phyloP scores from a whole-genome alignment of 2,329 filamentous ascomycete species.

The Calcarisporium arbuscula region DNA sequence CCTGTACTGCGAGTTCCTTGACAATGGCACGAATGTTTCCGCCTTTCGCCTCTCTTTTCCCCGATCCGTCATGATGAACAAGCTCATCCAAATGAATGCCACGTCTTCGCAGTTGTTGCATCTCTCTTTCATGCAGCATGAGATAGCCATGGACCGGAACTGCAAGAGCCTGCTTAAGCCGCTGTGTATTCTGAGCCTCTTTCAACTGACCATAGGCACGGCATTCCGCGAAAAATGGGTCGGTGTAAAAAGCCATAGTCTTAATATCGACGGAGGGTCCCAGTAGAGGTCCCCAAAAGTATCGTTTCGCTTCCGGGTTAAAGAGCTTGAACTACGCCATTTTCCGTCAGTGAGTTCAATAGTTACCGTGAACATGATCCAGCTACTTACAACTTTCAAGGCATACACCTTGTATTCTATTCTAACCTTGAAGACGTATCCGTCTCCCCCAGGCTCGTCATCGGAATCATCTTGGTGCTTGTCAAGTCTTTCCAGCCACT shows the following conservation, averaged over 20 bases:
- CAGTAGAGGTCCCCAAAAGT: neutral
- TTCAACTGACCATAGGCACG: conserved; percentile 6
- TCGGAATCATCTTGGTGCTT: neutral
- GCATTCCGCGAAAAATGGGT: conserved; percentile 1
- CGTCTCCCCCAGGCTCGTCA: neutral
- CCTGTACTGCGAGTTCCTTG: neutral
- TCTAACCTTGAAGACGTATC: neutral
- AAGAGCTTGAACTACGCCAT: neutral
- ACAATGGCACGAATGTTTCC: conserved; percentile 1
- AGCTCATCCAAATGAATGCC: neutral
- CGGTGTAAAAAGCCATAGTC: neutral
- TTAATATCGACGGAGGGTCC: neutral
- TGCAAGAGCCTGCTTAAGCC: neutral
- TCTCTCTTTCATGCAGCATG: neutral
- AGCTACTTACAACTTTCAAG: neutral
- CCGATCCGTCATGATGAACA: no score
- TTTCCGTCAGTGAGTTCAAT: no score
- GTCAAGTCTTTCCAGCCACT: neutral
- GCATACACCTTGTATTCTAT: neutral
- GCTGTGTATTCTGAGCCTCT: no score
- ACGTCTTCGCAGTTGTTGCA: neutral
- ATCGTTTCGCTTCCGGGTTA: neutral
- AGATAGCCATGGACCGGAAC: neutral
- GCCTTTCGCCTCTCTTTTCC: no score
- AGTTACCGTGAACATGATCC: no score